Evolutionary conservation across 1,284 basidiomycete genomes (phyloP).

Genomic region (Puccinia coronata): DNA sequence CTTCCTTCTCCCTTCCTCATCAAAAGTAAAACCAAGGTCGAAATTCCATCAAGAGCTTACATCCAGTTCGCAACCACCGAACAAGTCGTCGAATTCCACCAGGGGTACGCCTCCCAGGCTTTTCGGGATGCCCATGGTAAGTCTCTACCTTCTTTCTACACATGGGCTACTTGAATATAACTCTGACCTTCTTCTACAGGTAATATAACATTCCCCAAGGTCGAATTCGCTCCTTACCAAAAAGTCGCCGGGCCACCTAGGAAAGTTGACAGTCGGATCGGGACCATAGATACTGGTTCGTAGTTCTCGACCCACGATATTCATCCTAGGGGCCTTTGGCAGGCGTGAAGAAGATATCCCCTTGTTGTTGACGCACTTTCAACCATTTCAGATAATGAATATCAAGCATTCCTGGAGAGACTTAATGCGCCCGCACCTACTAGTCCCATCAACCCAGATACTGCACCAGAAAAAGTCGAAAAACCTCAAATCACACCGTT

Average conservation of each 20-base stretch:
- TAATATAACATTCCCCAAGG: conserved; percentile 79
- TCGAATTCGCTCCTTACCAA: conserved; percentile 91
- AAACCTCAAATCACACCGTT: conserved; percentile 79
- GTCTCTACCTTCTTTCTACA: not conserved
- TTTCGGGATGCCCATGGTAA: conserved; percentile 76
- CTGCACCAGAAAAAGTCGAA: conserved; percentile 64
- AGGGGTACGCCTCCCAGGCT: conserved; percentile 84
- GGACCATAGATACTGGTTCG: conserved; percentile 74
- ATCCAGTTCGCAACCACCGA: conserved; percentile 80
- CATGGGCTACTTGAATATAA: not conserved
- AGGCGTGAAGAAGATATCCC: conserved; percentile 58
- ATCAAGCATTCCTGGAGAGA: conserved; percentile 74
- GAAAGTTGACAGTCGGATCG: conserved; percentile 70
- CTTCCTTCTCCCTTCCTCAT: not conserved
- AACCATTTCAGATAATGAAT: conserved; percentile 76
- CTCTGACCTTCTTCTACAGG: conserved; percentile 60
- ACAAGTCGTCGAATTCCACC: conserved; percentile 72
- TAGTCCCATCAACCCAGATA: not conserved
- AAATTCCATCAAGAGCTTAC: conserved; percentile 66
- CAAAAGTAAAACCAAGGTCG: conserved; percentile 37
- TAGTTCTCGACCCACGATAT: not conserved
- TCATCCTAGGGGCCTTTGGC: no score
- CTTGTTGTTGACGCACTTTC: not conserved
- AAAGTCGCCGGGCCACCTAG: conserved; percentile 74
- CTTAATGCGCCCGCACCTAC: conserved; percentile 56